Base-by-base conservation (phyloP, 345 rosid genomes). In the Turritis glabra region DNA sequence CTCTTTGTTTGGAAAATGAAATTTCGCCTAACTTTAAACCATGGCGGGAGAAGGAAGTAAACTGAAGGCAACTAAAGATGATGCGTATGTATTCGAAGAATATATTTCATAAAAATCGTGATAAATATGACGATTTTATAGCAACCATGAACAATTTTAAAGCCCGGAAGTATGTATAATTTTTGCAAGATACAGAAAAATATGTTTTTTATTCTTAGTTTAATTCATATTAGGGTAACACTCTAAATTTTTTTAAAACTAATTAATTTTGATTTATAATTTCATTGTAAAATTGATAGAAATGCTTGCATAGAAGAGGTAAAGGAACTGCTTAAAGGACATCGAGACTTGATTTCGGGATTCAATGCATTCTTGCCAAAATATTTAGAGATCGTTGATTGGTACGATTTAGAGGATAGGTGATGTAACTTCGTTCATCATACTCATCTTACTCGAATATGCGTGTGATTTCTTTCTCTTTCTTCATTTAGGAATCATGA, bases 1-100 rank as follows among this genome's bases (percentile, higher is more conserved):
- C 2, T 38, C 7, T 32, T 32, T 7, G n/a, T 59, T 40, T 40
- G 35, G 4, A 23, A 43, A 46, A 29, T 18, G n/a, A n/a, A n/a
- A n/a, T n/a, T n/a, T n/a, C n/a, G n/a, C n/a, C n/a, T 12, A 64
- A 65, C 12, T 55, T 58, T 1, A 48, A 71, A 59, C 22, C 50
- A 71, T 71, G 60, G 27, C 14, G 7, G 75, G 51, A 60, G 68
- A 47, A 25, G 21, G 27, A 48, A 60, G 51, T 25, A 58, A 60
- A 61, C 21, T 13, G 14, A 59, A 9, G 1, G 10, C 57, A 35
- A 71, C 59, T 5, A 19, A 2, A 50, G 27, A 25, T 25, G 76
- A 72, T 7, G 68, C 68, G 2, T 18, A n/a, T 25, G 51, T n/a
- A 37, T 61, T 50, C 27, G 29, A 50, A 26, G 22, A 8, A 26